Evolutionary conservation across 1,284 basidiomycete genomes (phyloP).

Genomic region (Bjerkandera adusta): DNA sequence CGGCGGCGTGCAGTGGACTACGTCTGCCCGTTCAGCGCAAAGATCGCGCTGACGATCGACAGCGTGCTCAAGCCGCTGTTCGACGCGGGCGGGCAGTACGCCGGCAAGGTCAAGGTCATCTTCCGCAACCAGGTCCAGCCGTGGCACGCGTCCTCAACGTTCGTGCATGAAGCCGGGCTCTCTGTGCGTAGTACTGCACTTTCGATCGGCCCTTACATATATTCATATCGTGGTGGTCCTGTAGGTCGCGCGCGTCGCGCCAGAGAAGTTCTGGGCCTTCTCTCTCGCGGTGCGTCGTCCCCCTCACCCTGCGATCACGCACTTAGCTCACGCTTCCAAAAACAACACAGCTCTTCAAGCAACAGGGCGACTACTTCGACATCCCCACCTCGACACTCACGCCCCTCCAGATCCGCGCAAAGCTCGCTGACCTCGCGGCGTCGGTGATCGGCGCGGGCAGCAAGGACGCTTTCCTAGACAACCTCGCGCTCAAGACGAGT

Average conservation of each 20-base stretch:
- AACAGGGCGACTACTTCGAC: constrained; percentile 79
- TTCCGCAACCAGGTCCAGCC: constrained; percentile 83
- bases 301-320: background rate
- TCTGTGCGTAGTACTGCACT: constrained; percentile 50
- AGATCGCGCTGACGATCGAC: constrained; percentile 60
- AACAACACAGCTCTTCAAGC: constrained; percentile 63
- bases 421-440: constrained; percentile 61
- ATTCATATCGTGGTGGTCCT: background rate
- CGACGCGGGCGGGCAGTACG: constrained; percentile 63
- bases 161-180: constrained; percentile 80
- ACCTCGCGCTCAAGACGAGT: constrained; percentile 58
- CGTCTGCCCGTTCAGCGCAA: constrained; percentile 84
- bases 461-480: constrained; percentile 54
- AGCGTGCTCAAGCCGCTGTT: constrained; percentile 58
- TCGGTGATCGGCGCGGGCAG: constrained; percentile 43
- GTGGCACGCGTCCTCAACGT: constrained; percentile 76
- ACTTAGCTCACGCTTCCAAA: constrained; percentile 1
- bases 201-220: background rate
- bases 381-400: constrained; percentile 70
- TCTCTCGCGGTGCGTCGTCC: constrained; percentile 52
- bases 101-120: constrained; percentile 78
- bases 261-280: constrained; percentile 79
- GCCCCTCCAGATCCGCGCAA: constrained; percentile 72
- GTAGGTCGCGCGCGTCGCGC: constrained; percentile 64
- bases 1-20: constrained; percentile 62